Percentiles rank a stretch among this genome's conserved stretches.
Conservation (phyloP, 2,329 filamentous ascomycete species). For the Aspergillus brunneoviolaceus region DNA sequence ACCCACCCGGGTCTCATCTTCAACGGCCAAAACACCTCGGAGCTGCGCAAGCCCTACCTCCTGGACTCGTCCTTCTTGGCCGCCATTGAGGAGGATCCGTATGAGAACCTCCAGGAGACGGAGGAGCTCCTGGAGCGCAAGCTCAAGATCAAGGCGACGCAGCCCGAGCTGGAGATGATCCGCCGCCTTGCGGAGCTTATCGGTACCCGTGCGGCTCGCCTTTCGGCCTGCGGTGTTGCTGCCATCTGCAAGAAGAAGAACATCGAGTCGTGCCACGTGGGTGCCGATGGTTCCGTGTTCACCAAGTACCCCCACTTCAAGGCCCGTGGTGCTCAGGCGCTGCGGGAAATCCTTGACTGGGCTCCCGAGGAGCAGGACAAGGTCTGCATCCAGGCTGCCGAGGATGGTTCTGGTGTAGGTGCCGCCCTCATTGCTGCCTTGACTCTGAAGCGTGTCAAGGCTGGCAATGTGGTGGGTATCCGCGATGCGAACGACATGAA, state of each 20-base stretch:
- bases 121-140: constrained; percentile 75
- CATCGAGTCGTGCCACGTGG: constrained; percentile 84
- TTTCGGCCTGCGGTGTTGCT: constrained; percentile 91
- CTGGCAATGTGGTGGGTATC: constrained; percentile 60
- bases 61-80: constrained; percentile 93
- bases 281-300: constrained; percentile 95
- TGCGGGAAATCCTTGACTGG: constrained; percentile 96
- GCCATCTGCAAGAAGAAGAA: constrained; percentile 97
- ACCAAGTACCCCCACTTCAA: constrained; percentile 99
- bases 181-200: constrained; percentile 90
- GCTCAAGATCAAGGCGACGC: constrained; percentile 68
- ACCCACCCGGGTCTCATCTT: constrained; percentile 75
- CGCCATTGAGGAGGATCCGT: constrained; percentile 90
- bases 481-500: constrained; percentile 47
- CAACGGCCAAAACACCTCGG: constrained; percentile 74
- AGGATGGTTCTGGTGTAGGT: constrained; percentile 96
- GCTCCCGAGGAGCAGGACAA: constrained; percentile 80
- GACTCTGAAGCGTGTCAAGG: constrained; percentile 62
- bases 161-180: constrained; percentile 82
- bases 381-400: constrained; percentile 81
- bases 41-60: constrained; percentile 81
- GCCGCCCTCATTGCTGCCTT: constrained; percentile 85
- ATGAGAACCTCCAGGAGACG: constrained; percentile 91
- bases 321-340: constrained; percentile 79
- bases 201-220: constrained; percentile 86